These are phyloP conservation scores for Neoboletus magnificus DNA, from an alignment of 768 basidiomycete species.

Conservation along the genomic window DNA sequence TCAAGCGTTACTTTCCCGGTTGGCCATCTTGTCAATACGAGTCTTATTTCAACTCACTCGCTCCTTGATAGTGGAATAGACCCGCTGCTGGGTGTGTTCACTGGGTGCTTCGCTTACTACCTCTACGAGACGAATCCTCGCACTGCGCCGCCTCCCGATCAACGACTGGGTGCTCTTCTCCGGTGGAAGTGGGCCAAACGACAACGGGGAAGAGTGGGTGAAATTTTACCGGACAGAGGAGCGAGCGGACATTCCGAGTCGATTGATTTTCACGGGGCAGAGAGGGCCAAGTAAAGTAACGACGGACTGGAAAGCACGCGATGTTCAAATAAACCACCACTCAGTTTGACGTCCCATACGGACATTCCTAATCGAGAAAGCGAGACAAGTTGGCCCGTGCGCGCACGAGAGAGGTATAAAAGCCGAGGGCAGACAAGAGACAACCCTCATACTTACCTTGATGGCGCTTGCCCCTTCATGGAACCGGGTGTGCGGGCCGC, in stretches of 20 bases:
- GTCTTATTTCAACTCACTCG: constrained; percentile 1
- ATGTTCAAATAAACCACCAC: too few relatives aligned
- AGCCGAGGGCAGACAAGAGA: rapidly evolving
- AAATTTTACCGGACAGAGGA: neutral
- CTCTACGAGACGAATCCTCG: constrained; percentile 80
- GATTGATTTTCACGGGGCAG: neutral
- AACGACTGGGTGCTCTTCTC: constrained; percentile 52
- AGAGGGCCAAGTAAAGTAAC: neutral
- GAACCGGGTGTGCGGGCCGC: constrained; percentile 53
- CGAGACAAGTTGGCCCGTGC: constrained; percentile 27
- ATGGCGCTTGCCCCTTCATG: constrained; percentile 53
- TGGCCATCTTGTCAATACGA: constrained; percentile 1
- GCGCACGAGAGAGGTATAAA: constrained; percentile 13
- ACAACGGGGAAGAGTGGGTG: constrained; percentile 10
- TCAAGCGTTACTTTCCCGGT: constrained; percentile 36
- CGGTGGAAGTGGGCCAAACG: constrained; percentile 65
- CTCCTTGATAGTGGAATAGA: constrained; percentile 53
- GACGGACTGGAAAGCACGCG: too few relatives aligned
- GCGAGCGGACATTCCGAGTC: neutral
- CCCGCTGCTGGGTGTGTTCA: constrained; percentile 71
- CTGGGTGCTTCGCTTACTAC: constrained; percentile 74
- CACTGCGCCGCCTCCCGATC: constrained; percentile 54
- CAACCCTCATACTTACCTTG: constrained; percentile 57
- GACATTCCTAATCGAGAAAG: neutral
- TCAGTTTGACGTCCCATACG: too few relatives aligned